Evolutionary conservation across 371 early-diverging fungal genomes (phyloP).

Genomic region (Syncephalastrum contaminatum): DNA sequence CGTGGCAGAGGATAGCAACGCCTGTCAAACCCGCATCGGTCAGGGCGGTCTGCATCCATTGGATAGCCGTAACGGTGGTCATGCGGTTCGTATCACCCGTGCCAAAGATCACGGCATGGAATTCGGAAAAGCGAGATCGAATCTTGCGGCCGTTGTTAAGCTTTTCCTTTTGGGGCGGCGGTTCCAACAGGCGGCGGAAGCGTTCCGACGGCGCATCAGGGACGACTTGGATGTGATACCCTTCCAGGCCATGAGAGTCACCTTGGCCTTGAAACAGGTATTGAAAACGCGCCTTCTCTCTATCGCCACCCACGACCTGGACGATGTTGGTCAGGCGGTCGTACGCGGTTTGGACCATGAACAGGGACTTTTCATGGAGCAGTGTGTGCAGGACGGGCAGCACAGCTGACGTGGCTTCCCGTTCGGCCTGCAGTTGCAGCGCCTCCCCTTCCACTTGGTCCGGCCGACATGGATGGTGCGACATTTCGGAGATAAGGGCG

Average conservation of each 20-base stretch:
- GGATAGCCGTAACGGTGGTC: constrained; percentile 62
- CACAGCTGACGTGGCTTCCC: constrained; percentile 37
- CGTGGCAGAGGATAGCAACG: constrained; percentile 46
- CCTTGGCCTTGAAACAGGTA: constrained; percentile 33
- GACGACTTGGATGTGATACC: constrained; percentile 32
- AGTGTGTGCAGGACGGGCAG: constrained; percentile 38
- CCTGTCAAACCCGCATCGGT: constrained; percentile 47
- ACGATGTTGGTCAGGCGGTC: constrained; percentile 47
- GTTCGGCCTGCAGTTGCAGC: constrained; percentile 46
- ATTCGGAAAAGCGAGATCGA: constrained; percentile 39
- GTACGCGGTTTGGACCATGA: constrained; percentile 48
- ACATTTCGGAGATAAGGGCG: constrained; percentile 49
- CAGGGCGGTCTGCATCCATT: constrained; percentile 55
- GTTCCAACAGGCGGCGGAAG: constrained; percentile 37
- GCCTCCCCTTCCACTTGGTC: constrained; percentile 45
- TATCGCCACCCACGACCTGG: constrained; percentile 47
- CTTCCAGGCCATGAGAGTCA: constrained; percentile 8
- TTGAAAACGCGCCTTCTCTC: constrained; percentile 40
- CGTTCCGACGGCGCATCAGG: constrained; percentile 42
- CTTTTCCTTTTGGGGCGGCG: constrained; percentile 16
- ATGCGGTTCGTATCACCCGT: constrained; percentile 49
- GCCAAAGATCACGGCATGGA: constrained; percentile 59
- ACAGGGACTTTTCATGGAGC: constrained; percentile 34
- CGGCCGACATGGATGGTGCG: constrained; percentile 39
- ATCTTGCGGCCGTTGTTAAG: constrained; percentile 49